phyloP scores from a whole-genome alignment of 108 stramenopile species.

The Asterionellopsis glacialis region DNA sequence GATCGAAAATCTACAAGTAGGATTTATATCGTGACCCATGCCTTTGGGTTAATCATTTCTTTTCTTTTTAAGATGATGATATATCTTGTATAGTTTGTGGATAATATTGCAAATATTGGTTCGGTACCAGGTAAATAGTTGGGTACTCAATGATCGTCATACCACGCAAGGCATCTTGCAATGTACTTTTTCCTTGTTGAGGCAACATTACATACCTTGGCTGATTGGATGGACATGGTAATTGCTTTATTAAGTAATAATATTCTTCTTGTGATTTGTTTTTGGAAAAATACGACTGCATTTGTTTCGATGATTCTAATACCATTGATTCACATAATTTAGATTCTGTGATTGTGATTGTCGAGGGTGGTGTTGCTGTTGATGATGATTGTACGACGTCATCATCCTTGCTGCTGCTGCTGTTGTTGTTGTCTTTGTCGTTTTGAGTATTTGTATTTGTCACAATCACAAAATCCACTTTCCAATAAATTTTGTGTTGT shows the following conservation, averaged over 20 bases:
- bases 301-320: conserved; percentile 15
- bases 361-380: too few relatives aligned
- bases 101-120: background rate
- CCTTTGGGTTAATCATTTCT: too few relatives aligned
- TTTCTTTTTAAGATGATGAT: background rate
- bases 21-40: too few relatives aligned
- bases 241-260: conserved; percentile 31
- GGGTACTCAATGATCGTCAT: conserved; percentile 73
- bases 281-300: conserved; percentile 22
- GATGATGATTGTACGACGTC: too few relatives aligned
- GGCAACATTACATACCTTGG: conserved; percentile 44
- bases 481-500: conserved; percentile 26
- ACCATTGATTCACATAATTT: conserved; percentile 12
- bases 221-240: conserved; percentile 52
- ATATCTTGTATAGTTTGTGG: conserved; percentile 1
- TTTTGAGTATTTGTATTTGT: background rate
- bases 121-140: conserved; percentile 41
- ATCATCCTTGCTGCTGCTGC: too few relatives aligned
- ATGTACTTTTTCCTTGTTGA: conserved; percentile 13
- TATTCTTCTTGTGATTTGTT: conserved; percentile 21
- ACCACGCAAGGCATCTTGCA: conserved; percentile 33
- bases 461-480: conserved; percentile 6
- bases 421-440: too few relatives aligned
- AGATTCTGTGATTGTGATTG: background rate
- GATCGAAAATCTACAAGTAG: too few relatives aligned